A percentile compares a stretch with the other conserved stretches of the same genome.
phyloP scores from a whole-genome alignment of 139 green algal species.

The Chlorella sp. region DNA sequence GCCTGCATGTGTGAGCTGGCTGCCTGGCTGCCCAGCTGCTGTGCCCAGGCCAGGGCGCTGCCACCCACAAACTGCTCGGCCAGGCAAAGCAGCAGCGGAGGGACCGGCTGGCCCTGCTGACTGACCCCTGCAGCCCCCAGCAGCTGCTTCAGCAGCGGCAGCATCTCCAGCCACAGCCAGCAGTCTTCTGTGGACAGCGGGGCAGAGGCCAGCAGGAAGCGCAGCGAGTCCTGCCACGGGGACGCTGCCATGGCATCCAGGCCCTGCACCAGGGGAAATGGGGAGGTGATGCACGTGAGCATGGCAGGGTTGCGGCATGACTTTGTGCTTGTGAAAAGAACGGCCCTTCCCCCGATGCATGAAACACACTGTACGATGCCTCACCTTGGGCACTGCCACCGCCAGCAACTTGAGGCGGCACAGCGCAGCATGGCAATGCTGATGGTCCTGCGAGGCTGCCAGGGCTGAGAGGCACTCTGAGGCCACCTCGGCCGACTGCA shows the following conservation, averaged over 20 bases:
- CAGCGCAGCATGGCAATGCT: constrained; percentile 11
- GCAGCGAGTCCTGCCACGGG: not conserved
- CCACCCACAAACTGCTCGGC: constrained; percentile 13
- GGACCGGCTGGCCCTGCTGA: not conserved
- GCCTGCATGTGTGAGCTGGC: not conserved
- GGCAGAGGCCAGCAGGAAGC: not conserved
- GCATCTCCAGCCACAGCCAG: not conserved
- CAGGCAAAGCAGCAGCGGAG: not conserved
- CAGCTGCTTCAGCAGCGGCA: constrained; percentile 23
- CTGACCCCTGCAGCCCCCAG: not conserved
- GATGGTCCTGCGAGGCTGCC: not conserved
- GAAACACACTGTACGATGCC: not conserved
- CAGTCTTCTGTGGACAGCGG: constrained; percentile 12
- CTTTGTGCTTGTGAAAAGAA: not conserved
- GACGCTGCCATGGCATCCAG: not conserved
- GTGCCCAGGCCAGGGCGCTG: not conserved
- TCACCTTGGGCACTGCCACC: not conserved
- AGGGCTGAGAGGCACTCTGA: not conserved
- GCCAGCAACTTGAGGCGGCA: not conserved
- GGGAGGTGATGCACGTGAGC: not conserved
- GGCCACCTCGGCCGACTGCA: not conserved
- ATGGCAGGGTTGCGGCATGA: not conserved
- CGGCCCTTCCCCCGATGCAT: not conserved
- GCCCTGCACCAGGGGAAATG: not conserved
- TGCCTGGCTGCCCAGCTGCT: not conserved